These are phyloP conservation scores for Yarrowia sp. DNA, from an alignment of 805 yeast genomes.

Conservation along the genomic window DNA sequence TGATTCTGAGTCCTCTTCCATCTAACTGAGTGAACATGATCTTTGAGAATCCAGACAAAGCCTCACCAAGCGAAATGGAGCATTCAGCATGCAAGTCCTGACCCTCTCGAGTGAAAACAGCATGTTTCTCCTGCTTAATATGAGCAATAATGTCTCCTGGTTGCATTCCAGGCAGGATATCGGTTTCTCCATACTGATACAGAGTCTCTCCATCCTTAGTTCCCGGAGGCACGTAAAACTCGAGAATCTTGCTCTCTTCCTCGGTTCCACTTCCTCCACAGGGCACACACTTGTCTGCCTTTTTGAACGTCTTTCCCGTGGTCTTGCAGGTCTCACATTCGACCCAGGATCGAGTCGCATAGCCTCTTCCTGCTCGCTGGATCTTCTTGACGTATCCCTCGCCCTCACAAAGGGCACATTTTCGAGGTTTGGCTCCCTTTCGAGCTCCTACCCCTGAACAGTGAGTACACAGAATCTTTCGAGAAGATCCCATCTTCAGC, in stretches of 20 bases:
- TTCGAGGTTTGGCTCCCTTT: slow-evolving; percentile 59
- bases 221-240: slow-evolving; percentile 79
- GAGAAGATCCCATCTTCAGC: slow-evolving; percentile 71
- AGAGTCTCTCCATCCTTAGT: slow-evolving; percentile 67
- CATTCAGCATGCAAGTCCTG: slow-evolving; percentile 69
- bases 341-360: slow-evolving; percentile 66
- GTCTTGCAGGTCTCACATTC: slow-evolving; percentile 77
- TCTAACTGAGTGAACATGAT: slow-evolving; percentile 76
- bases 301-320: slow-evolving; percentile 62
- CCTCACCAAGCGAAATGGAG: slow-evolving; percentile 73
- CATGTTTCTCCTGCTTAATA: slow-evolving; percentile 60
- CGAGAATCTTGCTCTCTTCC: slow-evolving; percentile 73
- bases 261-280: slow-evolving; percentile 71
- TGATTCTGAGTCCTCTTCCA: slow-evolving; percentile 70
- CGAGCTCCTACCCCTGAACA: slow-evolving; percentile 84
- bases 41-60: slow-evolving; percentile 80
- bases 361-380: slow-evolving; percentile 74
- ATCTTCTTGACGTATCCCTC: slow-evolving; percentile 67
- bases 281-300: slow-evolving; percentile 76
- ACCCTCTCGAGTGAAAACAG: slow-evolving; percentile 61
- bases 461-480: slow-evolving; percentile 72
- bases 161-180: slow-evolving; percentile 69
- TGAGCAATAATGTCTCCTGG: slow-evolving; percentile 81
- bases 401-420: slow-evolving; percentile 77
- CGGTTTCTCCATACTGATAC: slow-evolving; percentile 72